Conservation (phyloP, 225 moss, liverwort and hornwort species). For the Climacium dendroides region DNA sequence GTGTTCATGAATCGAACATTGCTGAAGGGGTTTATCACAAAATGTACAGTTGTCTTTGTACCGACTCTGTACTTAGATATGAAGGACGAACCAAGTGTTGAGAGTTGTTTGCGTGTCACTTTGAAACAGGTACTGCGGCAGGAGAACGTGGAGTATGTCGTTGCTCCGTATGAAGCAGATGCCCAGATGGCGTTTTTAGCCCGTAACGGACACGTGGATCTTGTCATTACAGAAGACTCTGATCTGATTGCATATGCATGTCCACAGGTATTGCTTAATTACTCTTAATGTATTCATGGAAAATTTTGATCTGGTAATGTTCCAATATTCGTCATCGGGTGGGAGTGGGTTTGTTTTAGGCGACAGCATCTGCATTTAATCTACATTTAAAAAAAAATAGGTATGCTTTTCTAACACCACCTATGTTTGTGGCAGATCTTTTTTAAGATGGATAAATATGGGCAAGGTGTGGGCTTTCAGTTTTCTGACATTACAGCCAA, state of each 20-base stretch:
- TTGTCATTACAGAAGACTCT: conserved; percentile 93
- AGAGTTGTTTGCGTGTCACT: background rate
- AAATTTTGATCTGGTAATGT: background rate
- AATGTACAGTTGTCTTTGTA: background rate
- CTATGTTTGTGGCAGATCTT: conserved; percentile 41
- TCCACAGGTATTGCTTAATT: conserved; percentile 42
- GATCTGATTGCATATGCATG: conserved; percentile 89
- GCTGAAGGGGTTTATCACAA: background rate
- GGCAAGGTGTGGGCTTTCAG: conserved; percentile 79
- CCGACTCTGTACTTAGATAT: background rate
- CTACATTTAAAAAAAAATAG: background rate
- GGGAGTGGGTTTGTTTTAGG: background rate
- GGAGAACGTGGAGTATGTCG: conserved; percentile 59
- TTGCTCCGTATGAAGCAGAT: conserved; percentile 98
- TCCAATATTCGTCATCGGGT: background rate
- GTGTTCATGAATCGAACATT: background rate
- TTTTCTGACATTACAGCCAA: conserved; percentile 46
- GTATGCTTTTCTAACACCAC: background rate
- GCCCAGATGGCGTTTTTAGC: conserved; percentile 91
- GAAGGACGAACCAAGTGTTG: background rate
- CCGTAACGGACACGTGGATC: conserved; percentile 57
- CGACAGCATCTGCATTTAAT: background rate
- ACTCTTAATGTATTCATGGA: background rate
- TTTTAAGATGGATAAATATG: conserved; percentile 94
- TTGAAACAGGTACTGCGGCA: conserved; percentile 19